Conservation (phyloP, 2,329 filamentous ascomycete genomes). For the Aspergillus tubingensis region DNA sequence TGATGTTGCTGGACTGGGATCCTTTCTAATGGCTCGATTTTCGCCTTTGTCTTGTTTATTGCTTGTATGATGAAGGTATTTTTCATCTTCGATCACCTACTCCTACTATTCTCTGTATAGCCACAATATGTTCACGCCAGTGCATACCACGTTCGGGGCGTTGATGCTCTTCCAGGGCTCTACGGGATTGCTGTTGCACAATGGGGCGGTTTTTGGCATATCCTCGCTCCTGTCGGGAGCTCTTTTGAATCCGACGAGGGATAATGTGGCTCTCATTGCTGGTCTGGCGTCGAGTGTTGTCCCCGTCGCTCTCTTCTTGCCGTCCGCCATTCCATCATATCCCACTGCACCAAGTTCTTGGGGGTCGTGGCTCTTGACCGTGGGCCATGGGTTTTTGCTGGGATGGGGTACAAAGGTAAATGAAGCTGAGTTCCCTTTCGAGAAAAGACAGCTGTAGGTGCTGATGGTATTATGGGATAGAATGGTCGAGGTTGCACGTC, state of each 20-base stretch:
- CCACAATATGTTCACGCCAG: slow-evolving; percentile 53
- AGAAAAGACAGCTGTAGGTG: background rate
- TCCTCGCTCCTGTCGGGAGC: slow-evolving; percentile 50
- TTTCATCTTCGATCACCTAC: background rate
- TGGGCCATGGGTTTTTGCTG: slow-evolving; percentile 47
- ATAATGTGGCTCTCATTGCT: slow-evolving; percentile 48
- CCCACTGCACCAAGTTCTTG: slow-evolving; percentile 38
- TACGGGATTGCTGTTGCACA: slow-evolving; percentile 52
- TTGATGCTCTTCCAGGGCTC: slow-evolving; percentile 54
- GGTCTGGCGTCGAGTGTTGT: slow-evolving; percentile 50
- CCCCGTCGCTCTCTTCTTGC: slow-evolving; percentile 45
- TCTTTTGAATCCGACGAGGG: slow-evolving; percentile 43
- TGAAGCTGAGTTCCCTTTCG: background rate
- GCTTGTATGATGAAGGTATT: too few relatives aligned
- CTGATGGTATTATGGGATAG: slow-evolving; percentile 26
- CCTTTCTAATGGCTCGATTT: too few relatives aligned
- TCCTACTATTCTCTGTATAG: background rate
- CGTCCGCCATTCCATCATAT: slow-evolving; percentile 49
- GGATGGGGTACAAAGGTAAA: slow-evolving; percentile 57
- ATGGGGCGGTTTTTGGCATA: slow-evolving; percentile 54
- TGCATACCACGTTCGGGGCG: slow-evolving; percentile 55
- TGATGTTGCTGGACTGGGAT: too few relatives aligned
- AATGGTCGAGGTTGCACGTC: slow-evolving; percentile 55
- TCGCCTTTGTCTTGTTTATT: too few relatives aligned
- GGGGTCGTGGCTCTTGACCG: slow-evolving; percentile 39